phyloP scores from a whole-genome alignment of 345 rosid genomes.

The Gossypium stocksii region DNA sequence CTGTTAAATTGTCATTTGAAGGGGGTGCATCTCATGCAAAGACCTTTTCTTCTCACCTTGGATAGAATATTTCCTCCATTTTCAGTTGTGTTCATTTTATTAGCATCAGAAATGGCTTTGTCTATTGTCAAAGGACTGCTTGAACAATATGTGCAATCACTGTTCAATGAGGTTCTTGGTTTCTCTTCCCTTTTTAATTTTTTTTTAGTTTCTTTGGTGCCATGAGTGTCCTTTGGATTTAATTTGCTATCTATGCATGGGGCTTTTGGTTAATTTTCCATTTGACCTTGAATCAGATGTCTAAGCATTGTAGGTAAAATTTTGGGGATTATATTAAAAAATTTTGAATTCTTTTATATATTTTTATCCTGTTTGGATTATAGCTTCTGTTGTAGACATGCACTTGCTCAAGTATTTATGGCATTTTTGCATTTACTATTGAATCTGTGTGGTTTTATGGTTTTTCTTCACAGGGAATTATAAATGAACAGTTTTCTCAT shows the following conservation, averaged over 20 bases:
- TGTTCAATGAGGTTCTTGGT: slow-evolving; percentile 41
- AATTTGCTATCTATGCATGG: neutral
- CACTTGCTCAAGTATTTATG: neutral
- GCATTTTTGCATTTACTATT: neutral
- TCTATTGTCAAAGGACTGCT: slow-evolving; percentile 39
- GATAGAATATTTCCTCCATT: slow-evolving; percentile 12
- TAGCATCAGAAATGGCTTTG: slow-evolving; percentile 35
- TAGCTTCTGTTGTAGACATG: neutral
- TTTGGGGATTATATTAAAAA: slow-evolving; percentile 1
- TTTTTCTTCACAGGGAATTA: slow-evolving; percentile 33
- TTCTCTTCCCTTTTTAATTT: neutral
- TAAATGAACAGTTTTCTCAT: slow-evolving; percentile 32
- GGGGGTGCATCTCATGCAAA: slow-evolving; percentile 19
- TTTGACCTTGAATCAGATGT: slow-evolving; percentile 14
- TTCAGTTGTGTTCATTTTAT: neutral
- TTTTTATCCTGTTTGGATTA: neutral
- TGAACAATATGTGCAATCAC: slow-evolving; percentile 37
- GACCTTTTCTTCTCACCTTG: slow-evolving; percentile 17
- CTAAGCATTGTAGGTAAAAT: neutral
- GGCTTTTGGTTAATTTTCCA: neutral
- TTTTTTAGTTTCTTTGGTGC: neutral
- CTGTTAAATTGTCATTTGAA: slow-evolving; percentile 15
- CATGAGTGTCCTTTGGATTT: neutral
- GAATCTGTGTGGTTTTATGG: slow-evolving; percentile 5
- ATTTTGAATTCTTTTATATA: neutral